Evolutionary conservation across 179 eudicot genomes (phyloP).

Genomic region (Dionaea muscipula): DNA sequence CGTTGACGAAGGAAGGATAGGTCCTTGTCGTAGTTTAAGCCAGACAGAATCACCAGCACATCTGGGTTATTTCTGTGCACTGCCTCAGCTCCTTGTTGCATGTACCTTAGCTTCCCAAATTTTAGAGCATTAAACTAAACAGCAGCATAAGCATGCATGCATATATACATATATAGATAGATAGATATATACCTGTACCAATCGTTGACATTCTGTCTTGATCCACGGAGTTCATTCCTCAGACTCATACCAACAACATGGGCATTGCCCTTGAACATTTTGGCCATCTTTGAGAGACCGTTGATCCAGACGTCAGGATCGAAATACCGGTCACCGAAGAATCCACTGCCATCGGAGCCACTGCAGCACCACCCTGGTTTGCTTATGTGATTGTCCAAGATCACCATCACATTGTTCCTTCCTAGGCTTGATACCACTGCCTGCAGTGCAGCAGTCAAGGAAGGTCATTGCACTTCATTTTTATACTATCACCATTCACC

Average conservation of each 20-base stretch:
- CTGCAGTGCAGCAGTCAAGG: conserved; percentile 18
- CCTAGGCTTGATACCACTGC: conserved; percentile 59
- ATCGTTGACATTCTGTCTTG: conserved; percentile 46
- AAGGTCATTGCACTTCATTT: no score
- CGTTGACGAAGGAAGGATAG: conserved; percentile 38
- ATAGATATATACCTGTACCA: conserved; percentile 65
- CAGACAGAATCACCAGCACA: conserved; percentile 62
- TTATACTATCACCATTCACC: no score
- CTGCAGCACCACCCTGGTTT: conserved; percentile 94
- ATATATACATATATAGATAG: neutral
- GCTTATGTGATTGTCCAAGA: conserved; percentile 78
- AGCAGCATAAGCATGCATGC: no score
- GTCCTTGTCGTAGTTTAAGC: conserved; percentile 55
- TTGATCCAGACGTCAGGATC: conserved; percentile 53
- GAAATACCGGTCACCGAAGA: conserved; percentile 75
- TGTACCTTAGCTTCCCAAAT: conserved; percentile 39
- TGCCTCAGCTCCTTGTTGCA: conserved; percentile 86
- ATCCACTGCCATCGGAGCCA: conserved; percentile 61
- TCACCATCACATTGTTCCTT: conserved; percentile 61
- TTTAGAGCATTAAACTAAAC: neutral
- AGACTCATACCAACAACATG: conserved; percentile 80
- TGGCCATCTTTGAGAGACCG: conserved; percentile 63
- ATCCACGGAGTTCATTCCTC: conserved; percentile 90
- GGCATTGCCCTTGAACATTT: conserved; percentile 36
- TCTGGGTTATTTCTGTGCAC: conserved; percentile 73